Evolutionary conservation across 1,284 basidiomycete genomes (phyloP), one percentile per base, ranked within the genome.

Genomic region (Sanghuangporus baumii): DNA sequence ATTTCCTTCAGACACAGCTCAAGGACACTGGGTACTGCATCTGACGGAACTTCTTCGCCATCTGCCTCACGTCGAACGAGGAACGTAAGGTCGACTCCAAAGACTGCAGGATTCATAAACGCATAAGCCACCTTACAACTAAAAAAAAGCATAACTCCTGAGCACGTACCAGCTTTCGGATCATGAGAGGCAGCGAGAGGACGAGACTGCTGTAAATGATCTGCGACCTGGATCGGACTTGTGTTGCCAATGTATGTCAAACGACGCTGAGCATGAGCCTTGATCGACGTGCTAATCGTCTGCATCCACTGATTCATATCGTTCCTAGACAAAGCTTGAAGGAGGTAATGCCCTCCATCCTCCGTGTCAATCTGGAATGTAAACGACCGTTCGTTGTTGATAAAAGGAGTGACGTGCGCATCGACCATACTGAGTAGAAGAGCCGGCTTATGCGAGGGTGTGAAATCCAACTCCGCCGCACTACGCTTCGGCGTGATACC

Each of bases 301-400:
- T 87, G 83, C 62, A 91, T 79, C 91, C 92, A 94, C 67, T 80
- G 85, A 58, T 73, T 78, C 83, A 90, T 86, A 66, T 92, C 89
- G 36, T 78, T 75, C 71, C 80, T 83, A 63, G 80, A 84, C 37
- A 84, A 72, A 0, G 89, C 86, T 71, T 94, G 91, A 16, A 94
- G 74, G 31, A 93, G 73, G 68, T 91, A 91, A 67, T 88, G 85
- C 0, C 89, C 90, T 4, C 92, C 92, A 70, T 94, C 91, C 70
- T 94, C 92, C 1, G 91, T 90, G 67, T 88, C 84, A 46, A 94
- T 77, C 69, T 89, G 85, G 77, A 93, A 91, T 41, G 84, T 86
- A 71, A 86, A 93, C 52, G 90, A 89, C 36, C 91, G 81, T 65
- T 90, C 88, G 69, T 87, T 86, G 71, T 91, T 91, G 73, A 87